Percentiles rank a stretch among this genome's conserved stretches.
These are phyloP conservation scores for Nemania sp. DNA, from an alignment of 2,329 filamentous ascomycete species.

Conservation along the genomic window DNA sequence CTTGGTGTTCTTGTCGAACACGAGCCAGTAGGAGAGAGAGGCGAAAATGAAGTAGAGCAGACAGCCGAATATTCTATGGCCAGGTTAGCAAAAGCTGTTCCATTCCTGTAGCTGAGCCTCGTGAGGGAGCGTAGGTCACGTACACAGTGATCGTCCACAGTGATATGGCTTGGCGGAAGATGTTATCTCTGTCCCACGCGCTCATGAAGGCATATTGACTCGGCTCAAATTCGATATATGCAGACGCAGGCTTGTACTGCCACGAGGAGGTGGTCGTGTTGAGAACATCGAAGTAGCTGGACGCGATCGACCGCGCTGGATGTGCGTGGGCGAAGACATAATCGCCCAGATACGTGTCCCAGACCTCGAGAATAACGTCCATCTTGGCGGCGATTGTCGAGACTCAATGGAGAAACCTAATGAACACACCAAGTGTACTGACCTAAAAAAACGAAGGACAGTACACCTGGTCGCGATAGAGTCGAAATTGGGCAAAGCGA, in stretches of 20 bases:
- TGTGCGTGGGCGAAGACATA: conserved; percentile 72
- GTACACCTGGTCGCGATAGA: no score
- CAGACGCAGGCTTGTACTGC: conserved; percentile 73
- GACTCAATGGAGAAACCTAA: background rate
- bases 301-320: conserved; percentile 56
- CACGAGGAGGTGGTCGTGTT: conserved; percentile 59
- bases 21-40: conserved; percentile 78
- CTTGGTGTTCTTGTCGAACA: conserved; percentile 90
- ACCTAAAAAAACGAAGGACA: background rate
- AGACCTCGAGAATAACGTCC: conserved; percentile 88
- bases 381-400: conserved; percentile 54
- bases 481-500: no score
- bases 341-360: conserved; percentile 82
- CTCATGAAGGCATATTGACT: conserved; percentile 79
- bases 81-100: conserved; percentile 20
- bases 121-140: conserved; percentile 33
- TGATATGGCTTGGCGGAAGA: conserved; percentile 72
- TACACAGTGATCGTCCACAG: conserved; percentile 88
- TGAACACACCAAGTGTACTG: background rate
- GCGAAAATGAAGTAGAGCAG: conserved; percentile 85
- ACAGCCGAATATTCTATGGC: conserved; percentile 76
- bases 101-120: background rate
- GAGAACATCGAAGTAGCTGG: conserved; percentile 53
- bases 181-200: conserved; percentile 74
- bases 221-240: conserved; percentile 70